phyloP scores from a whole-genome alignment of 2,329 filamentous ascomycete genomes.

The Fusarium nelsonii region DNA sequence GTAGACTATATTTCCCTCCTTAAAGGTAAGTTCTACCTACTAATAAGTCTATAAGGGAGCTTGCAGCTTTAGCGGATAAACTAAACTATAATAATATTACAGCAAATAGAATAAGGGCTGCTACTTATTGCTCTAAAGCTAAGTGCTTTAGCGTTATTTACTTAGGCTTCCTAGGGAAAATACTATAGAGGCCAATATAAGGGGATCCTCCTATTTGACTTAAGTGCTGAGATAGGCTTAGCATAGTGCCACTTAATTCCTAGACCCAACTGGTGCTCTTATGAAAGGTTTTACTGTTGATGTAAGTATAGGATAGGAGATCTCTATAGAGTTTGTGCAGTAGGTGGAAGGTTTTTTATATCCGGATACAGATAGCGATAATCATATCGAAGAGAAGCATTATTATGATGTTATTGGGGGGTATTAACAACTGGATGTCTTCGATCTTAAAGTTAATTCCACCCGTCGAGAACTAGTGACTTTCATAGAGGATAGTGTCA shows the following conservation, averaged over 20 bases:
- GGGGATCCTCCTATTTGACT: slow-evolving; percentile 47
- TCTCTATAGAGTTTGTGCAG: slow-evolving; percentile 56
- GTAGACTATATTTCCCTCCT: no score
- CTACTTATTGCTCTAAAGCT: slow-evolving; percentile 69
- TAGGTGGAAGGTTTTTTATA: slow-evolving; percentile 63
- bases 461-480: slow-evolving; percentile 52
- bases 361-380: slow-evolving; percentile 62
- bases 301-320: slow-evolving; percentile 23
- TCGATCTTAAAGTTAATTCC: slow-evolving; percentile 63
- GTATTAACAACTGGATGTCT: slow-evolving; percentile 67
- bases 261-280: slow-evolving; percentile 63
- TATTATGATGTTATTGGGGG: slow-evolving; percentile 68
- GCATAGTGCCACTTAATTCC: slow-evolving; percentile 62
- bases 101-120: slow-evolving; percentile 64
- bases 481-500: slow-evolving; percentile 30
- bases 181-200: slow-evolving; percentile 52
- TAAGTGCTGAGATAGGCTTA: slow-evolving; percentile 54
- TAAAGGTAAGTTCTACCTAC: no score
- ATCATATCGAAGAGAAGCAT: slow-evolving; percentile 67
- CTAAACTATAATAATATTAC: slow-evolving; percentile 66
- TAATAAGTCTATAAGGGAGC: rapidly evolving
- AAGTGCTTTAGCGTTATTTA: slow-evolving; percentile 68
- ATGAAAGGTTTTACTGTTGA: slow-evolving; percentile 55
- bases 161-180: slow-evolving; percentile 57
- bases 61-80: rapidly evolving